Evolutionary conservation across 805 yeast genomes (phyloP).

Genomic region (Cyberlindnera samutprakarnensis): DNA sequence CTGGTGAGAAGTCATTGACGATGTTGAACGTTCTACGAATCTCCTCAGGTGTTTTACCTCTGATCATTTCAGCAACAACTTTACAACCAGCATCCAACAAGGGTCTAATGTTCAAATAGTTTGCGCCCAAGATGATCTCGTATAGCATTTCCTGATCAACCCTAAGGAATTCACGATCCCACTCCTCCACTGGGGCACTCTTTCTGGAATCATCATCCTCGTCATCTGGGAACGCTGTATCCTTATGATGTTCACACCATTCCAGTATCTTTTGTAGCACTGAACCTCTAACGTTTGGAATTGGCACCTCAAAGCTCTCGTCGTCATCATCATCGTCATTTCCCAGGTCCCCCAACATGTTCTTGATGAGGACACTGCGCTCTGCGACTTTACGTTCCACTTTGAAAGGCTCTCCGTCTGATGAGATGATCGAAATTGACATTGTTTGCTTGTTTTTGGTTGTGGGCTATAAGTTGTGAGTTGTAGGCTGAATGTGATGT

Average conservation of each 20-base stretch:
- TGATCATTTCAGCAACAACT: conserved; percentile 77
- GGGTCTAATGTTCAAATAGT: conserved; percentile 69
- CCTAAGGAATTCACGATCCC: conserved; percentile 92
- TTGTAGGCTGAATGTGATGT: no score
- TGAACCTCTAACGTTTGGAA: conserved; percentile 82
- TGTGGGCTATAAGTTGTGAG: neutral
- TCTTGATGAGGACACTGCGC: conserved; percentile 76
- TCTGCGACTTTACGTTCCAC: conserved; percentile 81
- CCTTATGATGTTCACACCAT: conserved; percentile 94
- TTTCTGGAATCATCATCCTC: conserved; percentile 80
- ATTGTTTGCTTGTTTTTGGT: conserved; percentile 4
- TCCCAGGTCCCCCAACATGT: conserved; percentile 70
- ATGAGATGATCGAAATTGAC: conserved; percentile 55
- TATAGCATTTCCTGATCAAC: conserved; percentile 90
- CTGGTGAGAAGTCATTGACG: conserved; percentile 77
- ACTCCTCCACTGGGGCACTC: conserved; percentile 87
- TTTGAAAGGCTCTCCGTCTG: conserved; percentile 73
- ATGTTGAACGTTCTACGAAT: conserved; percentile 74
- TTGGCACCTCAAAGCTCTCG: conserved; percentile 59
- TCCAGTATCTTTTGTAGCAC: conserved; percentile 88
- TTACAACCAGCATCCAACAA: conserved; percentile 73
- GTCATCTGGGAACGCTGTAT: conserved; percentile 66
- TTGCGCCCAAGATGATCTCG: conserved; percentile 76
- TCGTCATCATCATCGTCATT: conserved; percentile 44
- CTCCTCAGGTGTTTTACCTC: conserved; percentile 74